These are phyloP conservation scores for Tolypocladium sp. DNA, from an alignment of 2,329 filamentous ascomycete species.

Conservation along the genomic window DNA sequence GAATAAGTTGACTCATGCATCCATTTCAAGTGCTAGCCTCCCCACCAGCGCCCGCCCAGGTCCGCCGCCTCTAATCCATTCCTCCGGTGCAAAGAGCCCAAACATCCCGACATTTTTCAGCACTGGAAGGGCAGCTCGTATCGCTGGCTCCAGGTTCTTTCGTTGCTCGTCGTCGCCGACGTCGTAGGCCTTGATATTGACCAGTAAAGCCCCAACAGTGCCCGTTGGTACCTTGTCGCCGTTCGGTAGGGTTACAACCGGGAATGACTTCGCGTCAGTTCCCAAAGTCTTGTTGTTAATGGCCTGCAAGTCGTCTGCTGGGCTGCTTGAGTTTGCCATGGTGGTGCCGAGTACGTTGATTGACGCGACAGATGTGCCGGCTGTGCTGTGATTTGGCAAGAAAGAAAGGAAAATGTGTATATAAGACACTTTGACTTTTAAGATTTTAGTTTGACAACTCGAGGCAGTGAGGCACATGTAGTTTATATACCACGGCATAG, in stretches of 20 bases:
- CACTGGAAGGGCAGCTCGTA: conserved; percentile 5
- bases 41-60: conserved; percentile 6
- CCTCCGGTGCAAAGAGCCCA: conserved; percentile 5
- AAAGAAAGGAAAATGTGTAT: too few species aligned
- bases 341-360: background rate
- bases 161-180: background rate
- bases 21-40: background rate
- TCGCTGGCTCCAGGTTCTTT: conserved; percentile 1
- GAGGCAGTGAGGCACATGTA: background rate
- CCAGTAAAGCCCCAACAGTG: conserved; percentile 6
- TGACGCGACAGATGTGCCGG: background rate
- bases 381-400: background rate
- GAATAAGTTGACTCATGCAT: background rate
- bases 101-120: conserved; percentile 7
- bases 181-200: conserved; percentile 7
- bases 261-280: conserved; percentile 3
- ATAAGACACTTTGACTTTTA: background rate
- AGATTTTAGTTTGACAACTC: background rate
- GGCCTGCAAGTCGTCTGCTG: background rate
- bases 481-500: background rate
- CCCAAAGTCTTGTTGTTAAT: conserved; percentile 8
- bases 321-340: background rate
- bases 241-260: conserved; percentile 6
- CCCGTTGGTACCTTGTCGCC: conserved; percentile 7
- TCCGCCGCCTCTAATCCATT: conserved; percentile 4